These are phyloP conservation scores for Botryotinia calthae DNA, from an alignment of 2,329 filamentous ascomycete genomes.

Conservation along the genomic window DNA sequence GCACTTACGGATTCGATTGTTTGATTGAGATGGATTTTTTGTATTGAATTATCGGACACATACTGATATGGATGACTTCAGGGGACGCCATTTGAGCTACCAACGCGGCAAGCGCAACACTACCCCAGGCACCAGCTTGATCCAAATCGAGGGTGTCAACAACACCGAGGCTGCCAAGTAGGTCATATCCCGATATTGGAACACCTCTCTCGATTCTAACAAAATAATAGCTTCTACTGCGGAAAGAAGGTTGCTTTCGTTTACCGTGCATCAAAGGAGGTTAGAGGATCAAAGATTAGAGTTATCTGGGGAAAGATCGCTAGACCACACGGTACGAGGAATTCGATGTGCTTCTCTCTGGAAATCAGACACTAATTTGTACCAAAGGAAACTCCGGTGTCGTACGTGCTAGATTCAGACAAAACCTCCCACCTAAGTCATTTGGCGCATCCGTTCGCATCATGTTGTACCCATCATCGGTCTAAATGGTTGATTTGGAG, in stretches of 20 bases:
- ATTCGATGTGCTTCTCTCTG: background rate
- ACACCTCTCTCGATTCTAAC: constrained; percentile 27
- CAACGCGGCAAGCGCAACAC: constrained; percentile 91
- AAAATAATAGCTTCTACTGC: constrained; percentile 71
- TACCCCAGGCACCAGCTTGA: constrained; percentile 86
- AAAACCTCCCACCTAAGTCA: constrained; percentile 92
- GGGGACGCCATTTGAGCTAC: constrained; percentile 98
- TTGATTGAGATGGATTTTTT: background rate
- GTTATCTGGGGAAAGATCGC: constrained; percentile 99
- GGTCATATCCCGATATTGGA: constrained; percentile 39
- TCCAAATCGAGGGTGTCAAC: constrained; percentile 99
- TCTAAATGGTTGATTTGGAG: constrained; percentile 66
- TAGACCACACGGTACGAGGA: constrained; percentile 78
- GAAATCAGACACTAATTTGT: constrained; percentile 23
- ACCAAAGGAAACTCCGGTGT: constrained; percentile 87
- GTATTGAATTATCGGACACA: background rate
- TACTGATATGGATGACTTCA: constrained; percentile 41
- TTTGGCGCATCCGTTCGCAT: constrained; percentile 95
- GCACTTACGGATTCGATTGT: background rate
- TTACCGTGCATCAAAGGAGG: constrained; percentile 92
- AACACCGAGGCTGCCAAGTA: constrained; percentile 85
- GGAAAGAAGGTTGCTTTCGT: constrained; percentile 99
- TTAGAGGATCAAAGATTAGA: constrained; percentile 96
- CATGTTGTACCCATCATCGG: constrained; percentile 97
- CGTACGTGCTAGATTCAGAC: constrained; percentile 94